A percentile compares a stretch with the other conserved stretches of the same genome.
Evolutionary conservation across 352 stramenopile genomes (phyloP).

Genomic region (Globisporangium heterothallicum): DNA sequence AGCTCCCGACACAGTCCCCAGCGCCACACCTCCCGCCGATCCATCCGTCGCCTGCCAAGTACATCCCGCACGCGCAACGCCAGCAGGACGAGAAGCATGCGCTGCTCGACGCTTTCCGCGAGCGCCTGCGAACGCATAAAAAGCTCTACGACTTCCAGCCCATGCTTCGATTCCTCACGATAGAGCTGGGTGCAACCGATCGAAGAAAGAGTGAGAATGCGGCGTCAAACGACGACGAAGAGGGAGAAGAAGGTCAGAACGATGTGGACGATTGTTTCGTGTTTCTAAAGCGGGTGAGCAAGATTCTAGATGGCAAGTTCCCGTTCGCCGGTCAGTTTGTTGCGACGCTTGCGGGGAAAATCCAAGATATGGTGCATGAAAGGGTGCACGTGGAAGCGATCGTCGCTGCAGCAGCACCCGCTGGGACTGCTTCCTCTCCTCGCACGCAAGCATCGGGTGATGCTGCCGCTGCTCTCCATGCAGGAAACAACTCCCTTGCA

Average conservation of each 20-base stretch:
- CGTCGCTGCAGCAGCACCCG: neutral
- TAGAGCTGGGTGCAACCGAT: neutral
- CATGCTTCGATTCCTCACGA: neutral
- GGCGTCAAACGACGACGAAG: neutral
- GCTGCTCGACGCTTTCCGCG: conserved; percentile 16
- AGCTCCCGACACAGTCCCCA: neutral
- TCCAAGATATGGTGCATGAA: conserved; percentile 14
- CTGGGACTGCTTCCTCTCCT: neutral
- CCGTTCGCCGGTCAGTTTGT: conserved; percentile 22
- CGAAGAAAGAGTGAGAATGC: neutral
- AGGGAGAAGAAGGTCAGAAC: neutral
- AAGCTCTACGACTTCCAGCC: conserved; percentile 13
- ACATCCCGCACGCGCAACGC: conserved; percentile 3
- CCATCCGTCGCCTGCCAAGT: neutral
- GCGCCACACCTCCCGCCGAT: conserved; percentile 15
- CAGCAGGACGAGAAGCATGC: conserved; percentile 16
- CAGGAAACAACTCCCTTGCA: neutral
- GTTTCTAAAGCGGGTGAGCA: neutral
- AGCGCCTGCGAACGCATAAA: conserved; percentile 15
- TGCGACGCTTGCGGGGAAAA: conserved; percentile 4
- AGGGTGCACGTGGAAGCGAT: conserved; percentile 16
- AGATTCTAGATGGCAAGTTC: conserved; percentile 4
- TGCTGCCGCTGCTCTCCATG: neutral
- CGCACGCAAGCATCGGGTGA: neutral
- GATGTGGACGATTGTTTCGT: conserved; percentile 16